Conservation (phyloP, 2,329 filamentous ascomycete species). For the Alternaria solani region DNA sequence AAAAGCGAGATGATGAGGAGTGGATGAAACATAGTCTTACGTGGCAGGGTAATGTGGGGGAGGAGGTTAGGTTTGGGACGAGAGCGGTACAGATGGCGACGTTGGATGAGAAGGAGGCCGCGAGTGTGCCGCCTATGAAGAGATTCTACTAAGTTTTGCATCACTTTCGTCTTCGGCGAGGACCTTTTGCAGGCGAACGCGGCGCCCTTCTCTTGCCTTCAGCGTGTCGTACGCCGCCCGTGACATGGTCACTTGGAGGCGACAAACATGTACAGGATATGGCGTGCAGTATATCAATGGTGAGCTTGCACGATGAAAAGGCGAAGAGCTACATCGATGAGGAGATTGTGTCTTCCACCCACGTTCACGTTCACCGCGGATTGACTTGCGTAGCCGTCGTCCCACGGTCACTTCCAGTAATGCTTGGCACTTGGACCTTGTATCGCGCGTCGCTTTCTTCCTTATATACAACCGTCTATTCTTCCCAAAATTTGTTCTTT, state of each 20-base stretch:
- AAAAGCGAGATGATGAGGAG: slow-evolving; percentile 52
- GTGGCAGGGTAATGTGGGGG: slow-evolving; percentile 54
- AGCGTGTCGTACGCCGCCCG: neutral
- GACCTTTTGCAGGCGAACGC: fast-evolving
- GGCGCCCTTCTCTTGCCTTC: neutral
- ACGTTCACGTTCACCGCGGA: neutral
- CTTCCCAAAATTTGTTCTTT: fast-evolving
- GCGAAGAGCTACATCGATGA: neutral
- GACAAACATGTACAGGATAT: neutral
- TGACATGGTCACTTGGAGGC: neutral
- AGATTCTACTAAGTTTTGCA: slow-evolving; percentile 34
- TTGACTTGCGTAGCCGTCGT: neutral
- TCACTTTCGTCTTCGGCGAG: neutral
- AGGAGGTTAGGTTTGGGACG: slow-evolving; percentile 54
- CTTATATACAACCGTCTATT: neutral
- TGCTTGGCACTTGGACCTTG: neutral
- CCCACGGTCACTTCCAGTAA: neutral
- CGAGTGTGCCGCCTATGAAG: slow-evolving; percentile 48
- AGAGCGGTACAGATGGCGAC: slow-evolving; percentile 55
- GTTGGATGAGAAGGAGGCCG: slow-evolving; percentile 56
- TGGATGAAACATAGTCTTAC: slow-evolving; percentile 60
- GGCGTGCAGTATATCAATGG: neutral
- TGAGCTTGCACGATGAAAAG: neutral
- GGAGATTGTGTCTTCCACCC: neutral
- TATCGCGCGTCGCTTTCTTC: neutral